Evolutionary conservation across 495 filamentous ascomycete genomes (phyloP).

Genomic region (Aspergillus ellipticus): DNA sequence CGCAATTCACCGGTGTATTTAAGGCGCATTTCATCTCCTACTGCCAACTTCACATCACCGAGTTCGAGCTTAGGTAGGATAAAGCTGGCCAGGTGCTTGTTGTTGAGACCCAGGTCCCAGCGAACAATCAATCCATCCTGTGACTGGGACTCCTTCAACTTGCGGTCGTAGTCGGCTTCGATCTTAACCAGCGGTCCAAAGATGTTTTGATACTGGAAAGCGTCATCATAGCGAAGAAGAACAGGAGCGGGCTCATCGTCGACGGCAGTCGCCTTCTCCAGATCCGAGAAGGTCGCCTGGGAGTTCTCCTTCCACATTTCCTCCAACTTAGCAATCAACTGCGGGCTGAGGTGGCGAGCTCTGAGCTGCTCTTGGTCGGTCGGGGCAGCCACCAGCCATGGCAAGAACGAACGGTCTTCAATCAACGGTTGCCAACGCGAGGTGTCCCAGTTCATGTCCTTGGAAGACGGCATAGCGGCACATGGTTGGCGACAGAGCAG

Average conservation of each 20-base stretch:
- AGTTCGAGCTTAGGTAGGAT: conserved; percentile 95
- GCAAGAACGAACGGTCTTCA: conserved; percentile 91
- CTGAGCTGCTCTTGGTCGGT: conserved; percentile 95
- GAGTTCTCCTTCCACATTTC: conserved; percentile 99
- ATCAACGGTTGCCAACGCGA: conserved; percentile 97
- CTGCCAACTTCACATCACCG: conserved; percentile 95
- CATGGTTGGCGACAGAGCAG: conserved; percentile 96
- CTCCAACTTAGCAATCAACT: conserved; percentile 94
- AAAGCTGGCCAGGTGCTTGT: conserved; percentile 96
- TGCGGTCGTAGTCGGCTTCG: conserved; percentile 99
- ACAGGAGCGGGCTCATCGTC: conserved; percentile 96
- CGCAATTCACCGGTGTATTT: conserved; percentile 95
- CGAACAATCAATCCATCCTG: conserved; percentile 91
- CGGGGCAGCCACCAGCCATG: conserved; percentile 87
- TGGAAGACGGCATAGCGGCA: conserved; percentile 89
- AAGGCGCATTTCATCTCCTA: conserved; percentile 97
- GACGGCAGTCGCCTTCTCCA: conserved; percentile 89
- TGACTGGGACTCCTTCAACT: conserved; percentile 96
- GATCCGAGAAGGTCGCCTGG: conserved; percentile 80
- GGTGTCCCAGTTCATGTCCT: conserved; percentile 99
- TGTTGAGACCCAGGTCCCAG: conserved; percentile 96
- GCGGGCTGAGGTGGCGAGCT: conserved; percentile 87
- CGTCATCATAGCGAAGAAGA: conserved; percentile 91
- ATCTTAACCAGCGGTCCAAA: conserved; percentile 98
- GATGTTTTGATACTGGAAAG: conserved; percentile 98